phyloP scores from a whole-genome alignment of 768 basidiomycete genomes.

The Tricholoma flavovirens region DNA sequence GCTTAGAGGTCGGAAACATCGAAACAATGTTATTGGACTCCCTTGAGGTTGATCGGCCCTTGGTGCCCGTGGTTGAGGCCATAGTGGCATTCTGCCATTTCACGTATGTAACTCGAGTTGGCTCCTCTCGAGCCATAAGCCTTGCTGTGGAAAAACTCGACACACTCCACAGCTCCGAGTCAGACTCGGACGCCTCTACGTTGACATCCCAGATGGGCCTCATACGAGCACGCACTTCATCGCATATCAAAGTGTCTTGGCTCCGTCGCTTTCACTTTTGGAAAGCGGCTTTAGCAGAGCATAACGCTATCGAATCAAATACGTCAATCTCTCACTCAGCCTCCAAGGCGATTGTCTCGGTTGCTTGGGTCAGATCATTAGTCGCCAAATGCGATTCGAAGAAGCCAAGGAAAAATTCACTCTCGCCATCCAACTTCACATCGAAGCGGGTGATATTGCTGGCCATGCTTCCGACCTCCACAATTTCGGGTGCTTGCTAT shows the following conservation, averaged over 20 bases:
- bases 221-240: not conserved
- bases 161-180: not conserved
- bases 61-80: conserved; percentile 16
- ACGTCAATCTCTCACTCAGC: not conserved
- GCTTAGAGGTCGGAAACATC: conserved; percentile 18
- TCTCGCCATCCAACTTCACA: conserved; percentile 18
- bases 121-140: conserved; percentile 15
- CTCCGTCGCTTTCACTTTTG: conserved; percentile 2
- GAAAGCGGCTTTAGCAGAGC: not conserved
- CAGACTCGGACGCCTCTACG: not conserved
- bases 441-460: conserved; percentile 12
- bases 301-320: not conserved
- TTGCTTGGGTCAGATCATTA: conserved; percentile 22
- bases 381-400: conserved; percentile 14
- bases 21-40: conserved; percentile 18
- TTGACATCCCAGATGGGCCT: not conserved
- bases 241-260: not conserved
- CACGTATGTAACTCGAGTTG: conserved; percentile 18
- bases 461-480: conserved; percentile 25
- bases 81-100: conserved; percentile 20
- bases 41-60: conserved; percentile 8
- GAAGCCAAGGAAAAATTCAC: conserved; percentile 19
- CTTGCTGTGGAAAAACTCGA: conserved; percentile 11
- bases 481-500: conserved; percentile 19
- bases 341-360: conserved; percentile 23